These are phyloP conservation scores for Babesia sp. DNA, from an alignment of 169 alveolate genomes.

Conservation along the genomic window DNA sequence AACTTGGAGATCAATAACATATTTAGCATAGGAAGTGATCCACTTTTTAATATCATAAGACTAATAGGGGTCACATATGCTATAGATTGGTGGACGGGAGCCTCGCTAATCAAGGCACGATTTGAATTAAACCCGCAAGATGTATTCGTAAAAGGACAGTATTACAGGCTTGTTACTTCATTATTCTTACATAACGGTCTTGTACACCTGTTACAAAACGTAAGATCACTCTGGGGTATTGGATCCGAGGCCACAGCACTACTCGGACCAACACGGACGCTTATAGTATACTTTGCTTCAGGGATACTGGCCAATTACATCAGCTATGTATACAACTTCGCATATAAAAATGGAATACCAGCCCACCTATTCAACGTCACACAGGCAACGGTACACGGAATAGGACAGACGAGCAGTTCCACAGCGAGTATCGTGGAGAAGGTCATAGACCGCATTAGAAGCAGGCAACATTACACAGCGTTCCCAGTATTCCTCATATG, in stretches of 20 bases:
- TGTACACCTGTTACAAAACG: slow-evolving; percentile 49
- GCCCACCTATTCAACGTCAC: slow-evolving; percentile 39
- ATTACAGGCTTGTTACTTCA: slow-evolving; percentile 56
- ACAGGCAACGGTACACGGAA: slow-evolving; percentile 31
- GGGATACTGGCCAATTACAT: slow-evolving; percentile 60
- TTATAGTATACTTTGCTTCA: slow-evolving; percentile 38
- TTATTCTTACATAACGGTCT: slow-evolving; percentile 59
- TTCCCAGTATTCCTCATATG: slow-evolving; percentile 37
- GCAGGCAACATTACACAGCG: neutral
- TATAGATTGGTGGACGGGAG: slow-evolving; percentile 1
- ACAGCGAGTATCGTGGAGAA: slow-evolving; percentile 14
- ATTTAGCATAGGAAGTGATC: neutral
- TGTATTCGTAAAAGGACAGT: slow-evolving; percentile 39
- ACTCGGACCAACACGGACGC: slow-evolving; percentile 37
- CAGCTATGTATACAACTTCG: slow-evolving; percentile 60
- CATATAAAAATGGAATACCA: slow-evolving; percentile 59
- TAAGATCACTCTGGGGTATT: slow-evolving; percentile 40
- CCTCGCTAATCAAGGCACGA: neutral
- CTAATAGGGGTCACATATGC: slow-evolving; percentile 5
- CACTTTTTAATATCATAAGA: slow-evolving; percentile 1
- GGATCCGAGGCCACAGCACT: slow-evolving; percentile 31
- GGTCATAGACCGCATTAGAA: slow-evolving; percentile 47
- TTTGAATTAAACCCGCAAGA: slow-evolving; percentile 31
- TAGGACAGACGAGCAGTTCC: slow-evolving; percentile 31
- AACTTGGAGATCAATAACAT: neutral